Evolutionary conservation across 179 eudicot genomes (phyloP).

Genomic region (Spergularia azorica): DNA sequence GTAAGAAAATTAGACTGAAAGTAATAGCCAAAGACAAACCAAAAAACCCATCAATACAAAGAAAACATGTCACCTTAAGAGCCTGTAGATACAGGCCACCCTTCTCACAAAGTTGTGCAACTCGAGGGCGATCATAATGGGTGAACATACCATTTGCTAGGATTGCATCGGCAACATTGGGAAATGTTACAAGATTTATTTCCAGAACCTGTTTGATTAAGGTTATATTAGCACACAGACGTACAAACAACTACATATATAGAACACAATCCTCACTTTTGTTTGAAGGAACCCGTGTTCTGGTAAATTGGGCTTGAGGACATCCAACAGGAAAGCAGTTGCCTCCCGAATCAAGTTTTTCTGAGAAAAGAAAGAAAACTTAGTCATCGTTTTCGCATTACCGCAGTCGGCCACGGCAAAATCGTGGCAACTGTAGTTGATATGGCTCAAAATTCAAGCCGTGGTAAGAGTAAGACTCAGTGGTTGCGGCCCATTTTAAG

Average conservation of each 20-base stretch:
- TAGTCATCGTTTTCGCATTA: not conserved
- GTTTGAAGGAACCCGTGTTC: conserved; percentile 91
- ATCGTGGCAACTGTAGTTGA: too few species aligned
- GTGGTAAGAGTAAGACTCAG: too few species aligned
- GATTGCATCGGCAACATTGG: conserved; percentile 93
- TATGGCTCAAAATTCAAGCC: too few species aligned
- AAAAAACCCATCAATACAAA: conserved; percentile 6
- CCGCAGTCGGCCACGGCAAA: too few species aligned
- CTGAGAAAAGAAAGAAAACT: conserved; percentile 37
- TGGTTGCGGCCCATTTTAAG: too few species aligned
- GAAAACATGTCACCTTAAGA: conserved; percentile 34
- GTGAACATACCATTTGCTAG: conserved; percentile 60
- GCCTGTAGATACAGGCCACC: conserved; percentile 53
- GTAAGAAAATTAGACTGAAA: conserved; percentile 17
- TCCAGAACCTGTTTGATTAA: conserved; percentile 66
- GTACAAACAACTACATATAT: not conserved
- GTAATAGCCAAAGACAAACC: not conserved
- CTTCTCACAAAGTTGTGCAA: conserved; percentile 56
- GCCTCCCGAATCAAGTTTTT: conserved; percentile 99
- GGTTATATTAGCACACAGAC: conserved; percentile 10
- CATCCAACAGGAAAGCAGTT: conserved; percentile 95
- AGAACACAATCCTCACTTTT: conserved; percentile 47
- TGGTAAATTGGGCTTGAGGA: conserved; percentile 88
- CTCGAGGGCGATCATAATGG: conserved; percentile 55
- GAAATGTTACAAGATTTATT: conserved; percentile 94